Evolutionary conservation across 495 filamentous ascomycete species (phyloP), one percentile per base, ranked within the genome.

Genomic region (Elaphomyces granulatus): DNA sequence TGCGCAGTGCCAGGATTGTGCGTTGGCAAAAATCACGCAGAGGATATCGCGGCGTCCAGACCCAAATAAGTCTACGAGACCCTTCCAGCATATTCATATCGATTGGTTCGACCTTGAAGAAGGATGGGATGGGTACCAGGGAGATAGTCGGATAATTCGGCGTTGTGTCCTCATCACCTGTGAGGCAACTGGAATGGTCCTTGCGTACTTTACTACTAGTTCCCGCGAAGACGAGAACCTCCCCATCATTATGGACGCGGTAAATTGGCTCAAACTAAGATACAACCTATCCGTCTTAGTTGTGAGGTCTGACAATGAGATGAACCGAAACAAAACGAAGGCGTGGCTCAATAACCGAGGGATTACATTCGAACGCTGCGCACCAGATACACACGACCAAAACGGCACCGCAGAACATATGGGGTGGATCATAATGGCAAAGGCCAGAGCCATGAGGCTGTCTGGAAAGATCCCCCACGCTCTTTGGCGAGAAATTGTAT

Each of bases 401-500:
- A 37, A 37, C 20, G 18, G 18, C 20, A 20, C 16, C n/a, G 36
- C 12, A 37, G 36, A 37, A 20, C 36, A 18, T 15, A 17, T 20
- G 20, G 36, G 36, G 20, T 10, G 36, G 20, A 37, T 20, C 9
- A 37, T 37, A 28, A 28, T 12, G 23, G 23, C 6, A 30, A 40
- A 30, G 30, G 10, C 15, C 16, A 23, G 21, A 23, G 30, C 19
- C 12, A 40, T 14, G 19, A 40, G 37, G 30, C 14, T 26, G 8
- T 8, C 10, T 10, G 21, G 9, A 12, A 40, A 15, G 37, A 10
- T 30, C 14, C 37, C 37, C 6, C 21, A 15, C 6, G 37, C 21
- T 15, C 12, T 40, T 26, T 40, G 37, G 37, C 37, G 10, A 40
- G 37, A 40, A 23, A 40, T 40, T 20, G 16, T 18, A 9, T 14